A percentile compares a stretch with the other conserved stretches of the same genome.
phyloP scores from a whole-genome alignment of 768 basidiomycete species.

The Tylopilus rubrobrunneus region DNA sequence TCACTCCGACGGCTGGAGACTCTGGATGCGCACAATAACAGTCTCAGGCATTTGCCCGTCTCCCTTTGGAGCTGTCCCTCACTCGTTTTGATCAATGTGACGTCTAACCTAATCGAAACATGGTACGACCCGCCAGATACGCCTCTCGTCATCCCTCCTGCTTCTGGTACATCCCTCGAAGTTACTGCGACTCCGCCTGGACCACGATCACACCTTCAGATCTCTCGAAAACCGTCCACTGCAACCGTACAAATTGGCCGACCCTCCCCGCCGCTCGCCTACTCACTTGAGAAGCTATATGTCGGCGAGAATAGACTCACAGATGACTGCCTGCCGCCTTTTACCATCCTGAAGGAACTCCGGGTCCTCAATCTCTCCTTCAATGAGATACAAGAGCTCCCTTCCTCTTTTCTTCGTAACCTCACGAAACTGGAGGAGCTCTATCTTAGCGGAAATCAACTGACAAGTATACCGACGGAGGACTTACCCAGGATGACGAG shows the following conservation, averaged over 20 bases:
- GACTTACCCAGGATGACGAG: constrained; percentile 70
- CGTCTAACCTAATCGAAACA: constrained; percentile 76
- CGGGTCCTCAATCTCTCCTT: constrained; percentile 87
- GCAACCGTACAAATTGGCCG: constrained; percentile 29
- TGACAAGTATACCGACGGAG: constrained; percentile 86
- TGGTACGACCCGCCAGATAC: constrained; percentile 64
- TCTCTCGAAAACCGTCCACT: constrained; percentile 34
- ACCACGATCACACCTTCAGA: constrained; percentile 16
- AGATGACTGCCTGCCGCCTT: constrained; percentile 70
- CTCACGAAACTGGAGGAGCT: constrained; percentile 74
- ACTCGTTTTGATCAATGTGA: constrained; percentile 73
- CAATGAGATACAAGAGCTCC: constrained; percentile 90
- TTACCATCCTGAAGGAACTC: constrained; percentile 75
- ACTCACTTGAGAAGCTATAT: constrained; percentile 73
- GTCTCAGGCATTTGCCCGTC: constrained; percentile 68
- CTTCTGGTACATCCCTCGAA: constrained; percentile 24
- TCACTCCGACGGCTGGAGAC: constrained; percentile 66
- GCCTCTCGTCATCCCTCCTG: constrained; percentile 22
- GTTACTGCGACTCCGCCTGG: constrained; percentile 10
- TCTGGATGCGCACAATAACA: constrained; percentile 91
- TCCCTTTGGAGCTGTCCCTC: constrained; percentile 82
- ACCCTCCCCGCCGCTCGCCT: constrained; percentile 55
- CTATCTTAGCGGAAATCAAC: constrained; percentile 93
- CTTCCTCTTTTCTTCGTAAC: constrained; percentile 68
- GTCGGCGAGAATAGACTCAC: constrained; percentile 87